Conservation (phyloP, 768 basidiomycete genomes). For the Lenzites betulinus region DNA sequence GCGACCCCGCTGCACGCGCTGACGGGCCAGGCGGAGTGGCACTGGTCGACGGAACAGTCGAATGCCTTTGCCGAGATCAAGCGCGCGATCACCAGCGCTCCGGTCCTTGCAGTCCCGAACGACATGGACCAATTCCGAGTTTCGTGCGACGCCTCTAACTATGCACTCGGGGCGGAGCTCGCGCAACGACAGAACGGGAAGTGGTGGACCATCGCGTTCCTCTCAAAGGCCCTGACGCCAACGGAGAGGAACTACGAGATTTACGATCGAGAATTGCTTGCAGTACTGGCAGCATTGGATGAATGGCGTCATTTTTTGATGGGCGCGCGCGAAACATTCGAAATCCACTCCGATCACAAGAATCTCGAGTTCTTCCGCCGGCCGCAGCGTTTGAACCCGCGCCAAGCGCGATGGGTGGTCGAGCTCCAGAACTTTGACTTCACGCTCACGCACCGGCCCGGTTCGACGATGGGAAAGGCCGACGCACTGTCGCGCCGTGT, state of each 20-base stretch:
- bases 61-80: constrained; percentile 6
- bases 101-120: constrained; percentile 3
- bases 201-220: constrained; percentile 18
- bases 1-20: constrained; percentile 19
- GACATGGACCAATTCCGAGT: constrained; percentile 10
- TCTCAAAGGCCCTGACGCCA: constrained; percentile 8
- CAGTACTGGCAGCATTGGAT: constrained; percentile 34
- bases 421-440: constrained; percentile 21
- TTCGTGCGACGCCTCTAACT: constrained; percentile 21
- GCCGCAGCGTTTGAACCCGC: constrained; percentile 29
- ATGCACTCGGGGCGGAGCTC: constrained; percentile 24
- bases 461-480: neutral
- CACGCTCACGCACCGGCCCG: constrained; percentile 9
- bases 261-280: constrained; percentile 42
- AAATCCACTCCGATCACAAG: constrained; percentile 34
- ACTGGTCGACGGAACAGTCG: neutral
- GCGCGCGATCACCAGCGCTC: neutral
- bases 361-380: constrained; percentile 33
- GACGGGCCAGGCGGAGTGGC: constrained; percentile 1
- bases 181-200: constrained; percentile 20
- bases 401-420: constrained; percentile 37
- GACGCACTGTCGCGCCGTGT: constrained; percentile 12
- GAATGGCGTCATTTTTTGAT: constrained; percentile 32
- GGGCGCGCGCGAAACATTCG: constrained; percentile 16
- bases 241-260: constrained; percentile 22